Evolutionary conservation across 371 early-diverging fungal species (phyloP).

Genomic region (Syncephalastrum monosporum): DNA sequence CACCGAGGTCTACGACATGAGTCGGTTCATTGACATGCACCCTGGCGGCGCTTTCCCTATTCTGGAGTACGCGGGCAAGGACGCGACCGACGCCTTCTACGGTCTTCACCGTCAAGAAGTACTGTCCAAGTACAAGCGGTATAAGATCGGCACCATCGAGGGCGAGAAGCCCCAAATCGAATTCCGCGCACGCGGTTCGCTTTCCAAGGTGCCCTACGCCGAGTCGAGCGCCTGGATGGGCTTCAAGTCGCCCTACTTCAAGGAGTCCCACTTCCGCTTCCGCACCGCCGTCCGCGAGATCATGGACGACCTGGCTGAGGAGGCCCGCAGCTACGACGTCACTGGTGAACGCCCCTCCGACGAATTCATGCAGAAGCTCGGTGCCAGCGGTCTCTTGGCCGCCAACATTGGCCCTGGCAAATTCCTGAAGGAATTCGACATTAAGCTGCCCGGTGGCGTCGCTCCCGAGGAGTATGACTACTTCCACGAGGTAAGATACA

Average conservation of each 20-base stretch:
- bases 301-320: slow-evolving; percentile 38
- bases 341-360: slow-evolving; percentile 38
- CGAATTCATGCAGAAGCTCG: slow-evolving; percentile 50
- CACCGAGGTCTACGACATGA: slow-evolving; percentile 88
- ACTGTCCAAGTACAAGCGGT: slow-evolving; percentile 41
- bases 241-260: slow-evolving; percentile 56
- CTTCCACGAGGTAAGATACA: slow-evolving; percentile 48
- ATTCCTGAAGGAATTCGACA: slow-evolving; percentile 24
- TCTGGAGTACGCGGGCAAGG: slow-evolving; percentile 68
- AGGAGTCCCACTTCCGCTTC: slow-evolving; percentile 56
- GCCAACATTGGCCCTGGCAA: slow-evolving; percentile 38
- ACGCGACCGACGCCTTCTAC: slow-evolving; percentile 74
- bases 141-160: slow-evolving; percentile 47
- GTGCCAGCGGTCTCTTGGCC: slow-evolving; percentile 29
- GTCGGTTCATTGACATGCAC: slow-evolving; percentile 55
- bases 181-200: slow-evolving; percentile 27
- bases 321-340: slow-evolving; percentile 43
- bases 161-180: slow-evolving; percentile 33
- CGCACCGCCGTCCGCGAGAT: slow-evolving; percentile 35
- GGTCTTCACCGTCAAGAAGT: slow-evolving; percentile 71
- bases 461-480: slow-evolving; percentile 61
- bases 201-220: slow-evolving; percentile 50
- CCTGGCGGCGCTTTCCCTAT: slow-evolving; percentile 89
- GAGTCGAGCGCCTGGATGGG: slow-evolving; percentile 50
- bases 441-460: slow-evolving; percentile 50